Evolutionary conservation across 164 flowering plant genomes (phyloP).

Genomic region (Magnolia kwangsiensis): DNA sequence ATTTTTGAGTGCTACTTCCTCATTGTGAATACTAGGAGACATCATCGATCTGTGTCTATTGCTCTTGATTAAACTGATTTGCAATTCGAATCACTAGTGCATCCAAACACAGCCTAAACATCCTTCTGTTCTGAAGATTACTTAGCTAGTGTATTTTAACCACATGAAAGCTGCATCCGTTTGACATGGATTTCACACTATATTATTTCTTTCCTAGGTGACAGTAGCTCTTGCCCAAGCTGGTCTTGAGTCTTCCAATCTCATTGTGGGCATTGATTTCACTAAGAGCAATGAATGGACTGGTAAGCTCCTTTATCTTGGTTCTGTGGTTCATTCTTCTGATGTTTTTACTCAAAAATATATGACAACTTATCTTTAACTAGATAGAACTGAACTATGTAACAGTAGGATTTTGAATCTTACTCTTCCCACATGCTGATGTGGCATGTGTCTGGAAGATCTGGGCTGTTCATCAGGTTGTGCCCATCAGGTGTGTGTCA

Average conservation of each 20-base stretch:
- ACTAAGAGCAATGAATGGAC: constrained; percentile 24
- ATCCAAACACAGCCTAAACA: not conserved
- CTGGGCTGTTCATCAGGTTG: not conserved
- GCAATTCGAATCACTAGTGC: not conserved
- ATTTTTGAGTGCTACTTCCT: no score
- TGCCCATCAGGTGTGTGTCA: not conserved
- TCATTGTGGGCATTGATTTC: constrained; percentile 18
- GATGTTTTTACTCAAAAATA: not conserved
- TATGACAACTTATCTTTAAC: no score
- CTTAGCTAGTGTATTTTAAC: not conserved
- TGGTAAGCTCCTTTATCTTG: not conserved
- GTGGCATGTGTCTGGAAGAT: not conserved
- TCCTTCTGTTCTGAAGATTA: not conserved
- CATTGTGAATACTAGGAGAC: no score
- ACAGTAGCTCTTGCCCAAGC: constrained; percentile 11
- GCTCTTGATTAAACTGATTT: not conserved
- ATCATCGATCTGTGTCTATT: no score
- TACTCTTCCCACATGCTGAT: not conserved
- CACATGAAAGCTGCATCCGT: not conserved
- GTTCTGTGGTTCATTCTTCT: not conserved
- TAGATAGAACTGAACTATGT: not conserved
- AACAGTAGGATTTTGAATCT: not conserved
- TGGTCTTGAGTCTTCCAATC: constrained; percentile 22
- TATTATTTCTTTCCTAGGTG: constrained; percentile 6
- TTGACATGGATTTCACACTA: not conserved